A percentile compares a stretch with the other conserved stretches of the same genome.
These are phyloP conservation scores for Apiotrichum veenhuisii DNA, from an alignment of 1,284 basidiomycete genomes.

Conservation along the genomic window DNA sequence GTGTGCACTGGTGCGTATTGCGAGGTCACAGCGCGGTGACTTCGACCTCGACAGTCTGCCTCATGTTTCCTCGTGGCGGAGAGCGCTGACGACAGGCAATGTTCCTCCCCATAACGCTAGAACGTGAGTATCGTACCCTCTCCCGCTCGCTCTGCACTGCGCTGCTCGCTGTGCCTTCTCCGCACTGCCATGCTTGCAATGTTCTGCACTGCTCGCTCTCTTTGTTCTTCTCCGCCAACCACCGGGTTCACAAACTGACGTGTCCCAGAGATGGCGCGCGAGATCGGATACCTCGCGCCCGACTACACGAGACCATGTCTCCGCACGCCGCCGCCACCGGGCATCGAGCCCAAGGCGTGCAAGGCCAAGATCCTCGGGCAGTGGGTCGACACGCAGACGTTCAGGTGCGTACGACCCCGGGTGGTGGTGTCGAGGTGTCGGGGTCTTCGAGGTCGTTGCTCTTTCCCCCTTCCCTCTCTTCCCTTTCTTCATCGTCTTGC, in stretches of 20 bases:
- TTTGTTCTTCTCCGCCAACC: too few species aligned
- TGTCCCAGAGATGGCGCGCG: constrained; percentile 41
- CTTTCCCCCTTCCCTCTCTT: too few species aligned
- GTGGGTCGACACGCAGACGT: constrained; percentile 82
- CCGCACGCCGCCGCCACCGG: constrained; percentile 5
- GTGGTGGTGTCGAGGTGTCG: too few species aligned
- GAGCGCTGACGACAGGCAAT: constrained; percentile 30
- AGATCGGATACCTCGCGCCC: constrained; percentile 40
- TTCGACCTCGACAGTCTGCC: too few species aligned
- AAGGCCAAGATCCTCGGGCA: constrained; percentile 51
- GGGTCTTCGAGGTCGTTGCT: too few species aligned
- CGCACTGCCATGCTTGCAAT: too few species aligned
- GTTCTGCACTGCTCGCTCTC: too few species aligned
- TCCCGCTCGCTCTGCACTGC: neutral
- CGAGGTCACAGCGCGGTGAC: neutral
- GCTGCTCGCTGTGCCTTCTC: too few species aligned
- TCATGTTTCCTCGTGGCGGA: too few species aligned
- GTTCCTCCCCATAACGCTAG: constrained; percentile 48
- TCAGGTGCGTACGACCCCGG: constrained; percentile 59
- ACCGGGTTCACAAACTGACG: too few species aligned
- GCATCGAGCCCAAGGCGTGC: constrained; percentile 26
- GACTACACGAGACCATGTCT: constrained; percentile 32
- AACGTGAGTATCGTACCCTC: constrained; percentile 28
- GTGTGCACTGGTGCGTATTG: constrained; percentile 33
- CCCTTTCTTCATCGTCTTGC: too few species aligned